phyloP scores from a whole-genome alignment of 179 eudicot genomes.

The Corrigiola litoralis region DNA sequence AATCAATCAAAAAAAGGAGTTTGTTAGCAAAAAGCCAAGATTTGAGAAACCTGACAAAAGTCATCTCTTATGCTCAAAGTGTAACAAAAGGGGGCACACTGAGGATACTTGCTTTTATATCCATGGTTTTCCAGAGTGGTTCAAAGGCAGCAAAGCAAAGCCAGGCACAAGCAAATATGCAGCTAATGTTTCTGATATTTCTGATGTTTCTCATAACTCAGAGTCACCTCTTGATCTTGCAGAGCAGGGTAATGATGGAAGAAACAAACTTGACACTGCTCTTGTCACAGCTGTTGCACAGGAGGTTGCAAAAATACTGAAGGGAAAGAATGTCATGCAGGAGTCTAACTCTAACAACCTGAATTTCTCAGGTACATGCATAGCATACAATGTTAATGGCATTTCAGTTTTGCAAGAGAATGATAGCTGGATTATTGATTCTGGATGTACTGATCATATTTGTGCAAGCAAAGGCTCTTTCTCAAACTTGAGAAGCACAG shows the following conservation, averaged over 20 bases:
- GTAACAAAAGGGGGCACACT: background rate
- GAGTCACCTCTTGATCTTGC: background rate
- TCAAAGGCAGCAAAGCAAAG: too few relatives aligned
- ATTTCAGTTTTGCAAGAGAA: background rate
- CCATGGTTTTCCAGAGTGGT: background rate
- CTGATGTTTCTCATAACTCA: background rate
- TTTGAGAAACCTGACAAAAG: background rate
- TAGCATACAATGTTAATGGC: background rate
- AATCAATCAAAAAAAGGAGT: background rate
- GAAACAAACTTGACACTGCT: background rate
- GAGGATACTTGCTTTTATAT: background rate
- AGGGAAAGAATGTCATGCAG: background rate
- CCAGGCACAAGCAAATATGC: too few relatives aligned
- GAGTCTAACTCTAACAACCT: background rate
- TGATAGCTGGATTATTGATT: background rate
- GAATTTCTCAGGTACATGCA: background rate
- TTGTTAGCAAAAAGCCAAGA: background rate
- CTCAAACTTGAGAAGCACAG: background rate
- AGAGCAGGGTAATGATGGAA: too few relatives aligned
- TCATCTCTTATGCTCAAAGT: background rate
- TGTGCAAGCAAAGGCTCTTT: background rate
- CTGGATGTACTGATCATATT: background rate
- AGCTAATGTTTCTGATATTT: background rate
- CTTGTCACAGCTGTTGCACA: background rate
- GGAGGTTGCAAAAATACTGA: background rate